These are phyloP conservation scores for Closterium sp. DNA, from an alignment of 139 green algal species.

Conservation along the genomic window DNA sequence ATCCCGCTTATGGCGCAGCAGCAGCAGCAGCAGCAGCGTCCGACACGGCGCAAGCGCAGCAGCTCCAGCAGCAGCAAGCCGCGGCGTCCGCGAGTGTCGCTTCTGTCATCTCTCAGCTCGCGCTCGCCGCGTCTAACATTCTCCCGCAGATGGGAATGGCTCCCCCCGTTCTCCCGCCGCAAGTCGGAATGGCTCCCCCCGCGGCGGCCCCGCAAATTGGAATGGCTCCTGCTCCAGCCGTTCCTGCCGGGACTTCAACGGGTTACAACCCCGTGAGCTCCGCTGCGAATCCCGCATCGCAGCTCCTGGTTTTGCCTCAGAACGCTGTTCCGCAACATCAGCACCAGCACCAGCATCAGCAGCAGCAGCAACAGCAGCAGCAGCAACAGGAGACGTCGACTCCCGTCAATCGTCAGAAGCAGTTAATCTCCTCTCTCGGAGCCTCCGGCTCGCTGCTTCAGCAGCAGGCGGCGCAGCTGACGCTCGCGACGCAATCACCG, in stretches of 20 bases:
- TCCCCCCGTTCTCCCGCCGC: background rate
- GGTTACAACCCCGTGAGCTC: background rate
- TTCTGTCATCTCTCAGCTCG: conserved; percentile 38
- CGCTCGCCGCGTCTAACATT: conserved; percentile 21
- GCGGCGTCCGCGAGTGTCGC: conserved; percentile 29
- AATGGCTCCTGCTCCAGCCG: no score
- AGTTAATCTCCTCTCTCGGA: background rate
- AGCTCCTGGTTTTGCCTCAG: background rate
- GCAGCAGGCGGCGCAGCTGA: background rate
- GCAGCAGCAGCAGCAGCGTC: conserved; percentile 11
- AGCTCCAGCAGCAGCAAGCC: conserved; percentile 44
- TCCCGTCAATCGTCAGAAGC: background rate
- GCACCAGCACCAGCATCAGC: background rate
- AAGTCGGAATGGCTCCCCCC: background rate
- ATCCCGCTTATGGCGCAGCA: conserved; percentile 36
- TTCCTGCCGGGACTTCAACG: no score
- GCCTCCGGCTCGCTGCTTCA: background rate
- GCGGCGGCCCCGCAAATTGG: no score
- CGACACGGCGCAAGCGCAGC: conserved; percentile 26
- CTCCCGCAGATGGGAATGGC: conserved; percentile 30
- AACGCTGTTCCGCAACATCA: background rate
- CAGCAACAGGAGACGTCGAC: background rate
- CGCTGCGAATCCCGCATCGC: background rate
- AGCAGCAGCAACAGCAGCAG: background rate
- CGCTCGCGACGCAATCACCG: background rate